Evolutionary conservation across 2,329 filamentous ascomycete genomes (phyloP).

Genomic region (Pezicula carpinea): DNA sequence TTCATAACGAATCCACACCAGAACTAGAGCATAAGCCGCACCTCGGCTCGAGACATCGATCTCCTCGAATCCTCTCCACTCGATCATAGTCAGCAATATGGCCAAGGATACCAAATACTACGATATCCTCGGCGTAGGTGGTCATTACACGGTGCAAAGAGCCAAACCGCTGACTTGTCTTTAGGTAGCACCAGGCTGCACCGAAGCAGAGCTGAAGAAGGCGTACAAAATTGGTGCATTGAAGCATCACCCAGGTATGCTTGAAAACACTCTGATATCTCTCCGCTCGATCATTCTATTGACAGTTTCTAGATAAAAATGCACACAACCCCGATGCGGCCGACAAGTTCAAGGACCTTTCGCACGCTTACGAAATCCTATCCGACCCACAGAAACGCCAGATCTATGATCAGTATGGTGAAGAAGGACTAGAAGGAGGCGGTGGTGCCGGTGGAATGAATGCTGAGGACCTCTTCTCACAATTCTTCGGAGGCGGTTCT

Average conservation of each 20-base stretch:
- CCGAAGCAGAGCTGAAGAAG: constrained; percentile 85
- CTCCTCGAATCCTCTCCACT: constrained; percentile 7
- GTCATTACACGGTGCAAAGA: constrained; percentile 2
- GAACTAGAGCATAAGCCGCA: background rate
- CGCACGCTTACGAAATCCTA: constrained; percentile 91
- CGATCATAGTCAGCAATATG: constrained; percentile 47
- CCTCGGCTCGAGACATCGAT: constrained; percentile 2
- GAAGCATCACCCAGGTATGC: constrained; percentile 78
- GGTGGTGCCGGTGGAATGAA: constrained; percentile 79
- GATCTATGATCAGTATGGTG: constrained; percentile 95
- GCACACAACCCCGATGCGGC: constrained; percentile 86
- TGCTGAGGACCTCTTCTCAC: constrained; percentile 91
- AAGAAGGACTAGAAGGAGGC: constrained; percentile 91
- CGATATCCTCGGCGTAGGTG: constrained; percentile 69
- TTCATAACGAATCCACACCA: background rate
- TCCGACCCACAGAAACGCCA: constrained; percentile 87
- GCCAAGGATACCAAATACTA: constrained; percentile 77
- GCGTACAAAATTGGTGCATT: constrained; percentile 80
- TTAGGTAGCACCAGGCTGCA: constrained; percentile 73
- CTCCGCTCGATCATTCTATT: constrained; percentile 13
- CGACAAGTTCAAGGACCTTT: constrained; percentile 98
- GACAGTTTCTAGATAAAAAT: constrained; percentile 74
- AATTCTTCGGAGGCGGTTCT: constrained; percentile 81
- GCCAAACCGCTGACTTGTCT: constrained; percentile 24
- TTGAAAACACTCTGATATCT: constrained; percentile 7